phyloP scores from a whole-genome alignment of 306 rosid species.

The Gynostemma pentaphyllum region DNA sequence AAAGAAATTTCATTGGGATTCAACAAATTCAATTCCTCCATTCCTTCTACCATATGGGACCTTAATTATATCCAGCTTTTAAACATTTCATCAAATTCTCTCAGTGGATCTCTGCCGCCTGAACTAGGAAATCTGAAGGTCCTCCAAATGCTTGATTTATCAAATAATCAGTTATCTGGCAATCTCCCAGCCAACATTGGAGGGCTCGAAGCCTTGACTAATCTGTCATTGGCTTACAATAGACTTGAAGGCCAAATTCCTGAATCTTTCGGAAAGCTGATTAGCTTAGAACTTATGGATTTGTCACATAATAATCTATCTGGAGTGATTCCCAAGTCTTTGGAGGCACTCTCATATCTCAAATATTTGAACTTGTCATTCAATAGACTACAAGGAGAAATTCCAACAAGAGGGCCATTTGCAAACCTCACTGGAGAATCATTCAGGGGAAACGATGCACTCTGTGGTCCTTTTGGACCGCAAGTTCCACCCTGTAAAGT shows the following conservation, averaged over 20 bases:
- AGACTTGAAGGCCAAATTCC: slow-evolving; percentile 23
- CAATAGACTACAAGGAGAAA: slow-evolving; percentile 18
- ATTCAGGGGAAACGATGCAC: slow-evolving; percentile 21
- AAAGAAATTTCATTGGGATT: not conserved
- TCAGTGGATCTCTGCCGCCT: slow-evolving; percentile 14
- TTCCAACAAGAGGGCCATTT: slow-evolving; percentile 21
- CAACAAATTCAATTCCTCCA: not conserved
- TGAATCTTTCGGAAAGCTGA: slow-evolving; percentile 12
- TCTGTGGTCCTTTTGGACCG: slow-evolving; percentile 17
- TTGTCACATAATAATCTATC: not conserved
- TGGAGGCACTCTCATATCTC: not conserved
- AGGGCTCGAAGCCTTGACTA: slow-evolving; percentile 5
- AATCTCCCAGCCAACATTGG: slow-evolving; percentile 11
- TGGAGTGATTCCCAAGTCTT: slow-evolving; percentile 1
- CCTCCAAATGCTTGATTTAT: slow-evolving; percentile 13
- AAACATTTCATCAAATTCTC: slow-evolving; percentile 7
- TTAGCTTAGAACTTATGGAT: slow-evolving; percentile 6
- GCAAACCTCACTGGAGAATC: slow-evolving; percentile 13
- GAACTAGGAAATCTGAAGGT: slow-evolving; percentile 19
- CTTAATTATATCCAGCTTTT: not conserved
- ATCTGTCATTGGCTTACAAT: slow-evolving; percentile 17
- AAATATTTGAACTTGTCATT: not conserved
- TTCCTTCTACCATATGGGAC: slow-evolving; percentile 6
- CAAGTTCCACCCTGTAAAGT: slow-evolving; percentile 16
- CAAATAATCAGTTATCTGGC: slow-evolving; percentile 21